Evolutionary conservation across 106 monocot genomes (phyloP).

Genomic region (Dactylorhiza incarnata): DNA sequence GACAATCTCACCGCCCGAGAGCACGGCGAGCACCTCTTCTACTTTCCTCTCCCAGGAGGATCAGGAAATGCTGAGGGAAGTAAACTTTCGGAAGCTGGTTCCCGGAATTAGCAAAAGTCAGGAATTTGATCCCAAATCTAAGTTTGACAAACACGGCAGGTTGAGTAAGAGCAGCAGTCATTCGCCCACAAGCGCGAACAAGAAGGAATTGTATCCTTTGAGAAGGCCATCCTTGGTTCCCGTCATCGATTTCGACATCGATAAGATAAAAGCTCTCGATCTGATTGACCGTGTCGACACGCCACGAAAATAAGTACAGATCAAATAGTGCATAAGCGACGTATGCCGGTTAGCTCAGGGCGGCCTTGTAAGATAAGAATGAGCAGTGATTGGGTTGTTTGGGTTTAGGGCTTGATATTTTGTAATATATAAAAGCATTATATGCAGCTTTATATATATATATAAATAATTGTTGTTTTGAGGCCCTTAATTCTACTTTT

Average conservation of each 20-base stretch:
- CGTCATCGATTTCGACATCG: conserved; percentile 65
- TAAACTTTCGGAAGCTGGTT: conserved; percentile 49
- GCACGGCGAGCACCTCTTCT: conserved; percentile 13
- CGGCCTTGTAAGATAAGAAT: conserved; percentile 9
- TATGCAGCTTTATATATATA: not conserved
- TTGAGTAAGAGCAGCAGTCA: conserved; percentile 89
- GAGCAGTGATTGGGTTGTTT: conserved; percentile 4
- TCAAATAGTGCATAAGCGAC: not conserved
- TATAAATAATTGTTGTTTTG: not conserved
- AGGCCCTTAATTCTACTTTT: not conserved
- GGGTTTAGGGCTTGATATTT: not conserved
- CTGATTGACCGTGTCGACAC: conserved; percentile 77
- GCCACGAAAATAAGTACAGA: conserved; percentile 8
- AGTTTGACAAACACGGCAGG: conserved; percentile 33
- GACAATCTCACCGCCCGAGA: not conserved
- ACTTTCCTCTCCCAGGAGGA: conserved; percentile 70
- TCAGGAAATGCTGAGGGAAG: conserved; percentile 65
- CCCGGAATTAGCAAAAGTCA: conserved; percentile 97
- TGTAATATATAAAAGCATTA: not conserved
- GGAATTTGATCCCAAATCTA: conserved; percentile 49
- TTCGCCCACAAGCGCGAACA: conserved; percentile 44
- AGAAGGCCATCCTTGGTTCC: conserved; percentile 48
- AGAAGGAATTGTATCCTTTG: conserved; percentile 21
- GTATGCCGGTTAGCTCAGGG: not conserved
- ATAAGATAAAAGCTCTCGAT: conserved; percentile 72